These are phyloP conservation scores for Plasmodium yoelii DNA, from an alignment of 169 alveolate genomes.

Conservation along the genomic window DNA sequence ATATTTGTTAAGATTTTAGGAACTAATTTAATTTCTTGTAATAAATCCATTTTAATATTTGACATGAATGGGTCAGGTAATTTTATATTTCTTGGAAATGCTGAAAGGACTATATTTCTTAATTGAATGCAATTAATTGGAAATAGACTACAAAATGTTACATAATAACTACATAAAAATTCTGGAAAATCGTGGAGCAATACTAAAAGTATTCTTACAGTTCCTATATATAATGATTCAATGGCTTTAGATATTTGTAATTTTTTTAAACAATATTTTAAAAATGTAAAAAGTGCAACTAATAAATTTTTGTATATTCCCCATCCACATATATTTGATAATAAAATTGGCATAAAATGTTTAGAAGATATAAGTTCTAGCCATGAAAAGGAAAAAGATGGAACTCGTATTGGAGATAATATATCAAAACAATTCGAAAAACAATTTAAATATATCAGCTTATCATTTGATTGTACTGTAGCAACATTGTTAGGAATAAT, in stretches of 20 bases:
- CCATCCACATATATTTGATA: constrained; percentile 88
- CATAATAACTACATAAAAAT: constrained; percentile 95
- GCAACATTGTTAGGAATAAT: too few relatives aligned
- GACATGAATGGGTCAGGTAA: constrained; percentile 95
- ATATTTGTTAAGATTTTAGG: constrained; percentile 87
- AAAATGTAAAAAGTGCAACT: constrained; percentile 81
- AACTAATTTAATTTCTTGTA: constrained; percentile 90
- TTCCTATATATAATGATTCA: constrained; percentile 78
- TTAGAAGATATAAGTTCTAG: constrained; percentile 65
- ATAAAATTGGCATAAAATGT: constrained; percentile 90
- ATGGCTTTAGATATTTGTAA: constrained; percentile 76
- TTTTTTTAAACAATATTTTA: constrained; percentile 78
- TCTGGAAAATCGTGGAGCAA: constrained; percentile 97
- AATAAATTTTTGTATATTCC: constrained; percentile 85
- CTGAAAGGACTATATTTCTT: constrained; percentile 95
- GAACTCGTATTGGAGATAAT: constrained; percentile 64
- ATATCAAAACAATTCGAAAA: constrained; percentile 54
- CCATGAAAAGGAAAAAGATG: constrained; percentile 77
- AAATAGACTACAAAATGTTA: constrained; percentile 91
- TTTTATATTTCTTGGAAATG: constrained; percentile 94
- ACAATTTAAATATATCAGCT: constrained; percentile 42
- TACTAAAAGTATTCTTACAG: constrained; percentile 90
- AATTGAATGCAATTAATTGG: constrained; percentile 94
- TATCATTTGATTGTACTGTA: constrained; percentile 30
- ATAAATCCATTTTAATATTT: constrained; percentile 90